These are phyloP conservation scores for Cytospora paraplurivora DNA, from an alignment of 2,329 filamentous ascomycete genomes.

Conservation along the genomic window DNA sequence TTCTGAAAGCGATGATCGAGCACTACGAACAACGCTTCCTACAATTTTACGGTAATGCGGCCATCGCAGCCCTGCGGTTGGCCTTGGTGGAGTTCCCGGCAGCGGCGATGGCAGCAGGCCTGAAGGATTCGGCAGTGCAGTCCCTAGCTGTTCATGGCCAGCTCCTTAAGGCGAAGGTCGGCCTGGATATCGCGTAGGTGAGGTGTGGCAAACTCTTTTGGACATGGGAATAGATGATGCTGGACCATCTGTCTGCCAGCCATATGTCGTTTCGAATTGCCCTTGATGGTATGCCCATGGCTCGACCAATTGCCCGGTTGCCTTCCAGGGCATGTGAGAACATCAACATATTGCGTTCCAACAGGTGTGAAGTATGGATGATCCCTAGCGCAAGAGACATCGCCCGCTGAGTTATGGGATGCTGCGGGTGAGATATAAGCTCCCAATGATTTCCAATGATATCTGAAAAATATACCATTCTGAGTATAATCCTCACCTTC, in stretches of 20 bases:
- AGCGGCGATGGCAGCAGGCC: constrained; percentile 43
- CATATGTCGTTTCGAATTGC: neutral
- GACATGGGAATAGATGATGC: neutral
- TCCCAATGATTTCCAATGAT: too few relatives aligned
- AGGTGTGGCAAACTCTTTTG: neutral
- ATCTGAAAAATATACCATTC: too few relatives aligned
- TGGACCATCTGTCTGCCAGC: neutral
- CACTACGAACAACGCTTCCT: constrained; percentile 76
- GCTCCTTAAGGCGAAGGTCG: constrained; percentile 52
- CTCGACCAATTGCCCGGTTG: neutral
- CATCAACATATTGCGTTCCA: too few relatives aligned
- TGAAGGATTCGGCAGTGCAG: constrained; percentile 50
- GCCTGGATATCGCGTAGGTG: constrained; percentile 47
- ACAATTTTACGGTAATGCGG: constrained; percentile 77
- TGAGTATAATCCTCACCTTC: too few relatives aligned
- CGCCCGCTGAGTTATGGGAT: neutral
- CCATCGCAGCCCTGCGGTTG: constrained; percentile 67
- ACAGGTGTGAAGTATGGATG: neutral
- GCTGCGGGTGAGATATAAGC: too few relatives aligned
- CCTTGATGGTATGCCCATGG: neutral
- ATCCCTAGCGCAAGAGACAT: neutral
- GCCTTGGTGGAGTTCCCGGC: constrained; percentile 75
- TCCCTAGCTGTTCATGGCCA: constrained; percentile 57
- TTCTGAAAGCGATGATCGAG: constrained; percentile 72
- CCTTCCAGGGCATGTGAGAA: neutral